Percentiles rank a stretch among this genome's conserved stretches.
Evolutionary conservation across 2,329 filamentous ascomycete genomes (phyloP).

Genomic region (Colletotrichum sp.): DNA sequence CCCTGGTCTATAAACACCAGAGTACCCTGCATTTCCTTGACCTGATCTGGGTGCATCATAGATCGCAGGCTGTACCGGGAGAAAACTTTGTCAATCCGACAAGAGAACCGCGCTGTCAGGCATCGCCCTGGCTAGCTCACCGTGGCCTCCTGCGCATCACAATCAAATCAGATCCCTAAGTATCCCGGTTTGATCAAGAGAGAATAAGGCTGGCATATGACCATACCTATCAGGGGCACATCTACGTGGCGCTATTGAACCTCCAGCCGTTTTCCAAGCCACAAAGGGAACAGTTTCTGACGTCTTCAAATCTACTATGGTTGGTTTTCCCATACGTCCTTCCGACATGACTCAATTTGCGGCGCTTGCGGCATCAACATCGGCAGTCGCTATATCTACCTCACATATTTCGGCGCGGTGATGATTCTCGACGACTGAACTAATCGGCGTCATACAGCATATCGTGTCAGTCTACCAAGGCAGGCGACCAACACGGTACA

Average conservation of each 20-base stretch:
- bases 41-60: background rate
- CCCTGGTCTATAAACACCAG: background rate
- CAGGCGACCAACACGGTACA: background rate
- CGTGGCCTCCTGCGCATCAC: background rate
- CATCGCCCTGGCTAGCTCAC: background rate
- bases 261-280: background rate
- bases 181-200: background rate
- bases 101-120: background rate
- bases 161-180: background rate
- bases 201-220: background rate
- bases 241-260: background rate
- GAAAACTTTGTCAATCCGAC: background rate
- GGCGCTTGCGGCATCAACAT: background rate
- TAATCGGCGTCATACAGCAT: background rate
- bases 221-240: background rate
- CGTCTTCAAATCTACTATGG: background rate
- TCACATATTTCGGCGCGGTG: background rate
- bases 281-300: background rate
- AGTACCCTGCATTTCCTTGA: background rate
- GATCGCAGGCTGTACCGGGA: background rate
- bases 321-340: background rate
- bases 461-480: background rate
- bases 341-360: background rate
- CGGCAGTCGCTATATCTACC: background rate
- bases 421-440: background rate